Evolutionary conservation across 2,329 filamentous ascomycete species (phyloP).

Genomic region (Graphilbum sp.): DNA sequence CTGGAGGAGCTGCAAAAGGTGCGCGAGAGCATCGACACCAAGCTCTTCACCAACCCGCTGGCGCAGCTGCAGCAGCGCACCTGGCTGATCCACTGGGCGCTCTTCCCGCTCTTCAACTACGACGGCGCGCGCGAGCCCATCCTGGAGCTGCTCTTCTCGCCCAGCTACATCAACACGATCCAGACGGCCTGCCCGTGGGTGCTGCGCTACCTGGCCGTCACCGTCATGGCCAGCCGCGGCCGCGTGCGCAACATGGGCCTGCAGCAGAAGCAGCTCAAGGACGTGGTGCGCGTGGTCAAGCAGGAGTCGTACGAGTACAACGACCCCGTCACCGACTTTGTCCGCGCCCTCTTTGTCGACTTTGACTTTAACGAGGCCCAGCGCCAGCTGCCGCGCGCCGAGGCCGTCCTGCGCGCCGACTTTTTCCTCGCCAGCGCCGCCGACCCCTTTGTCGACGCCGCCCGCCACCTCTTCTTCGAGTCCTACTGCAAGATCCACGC

Average conservation of each 20-base stretch:
- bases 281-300: slow-evolving; percentile 84
- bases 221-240: slow-evolving; percentile 84
- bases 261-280: slow-evolving; percentile 98
- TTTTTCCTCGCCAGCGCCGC: slow-evolving; percentile 84
- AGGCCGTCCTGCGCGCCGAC: slow-evolving; percentile 80
- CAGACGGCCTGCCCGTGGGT: slow-evolving; percentile 97
- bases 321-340: slow-evolving; percentile 90
- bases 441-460: slow-evolving; percentile 84
- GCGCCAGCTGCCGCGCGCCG: slow-evolving; percentile 69
- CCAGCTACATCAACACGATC: slow-evolving; percentile 97
- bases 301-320: slow-evolving; percentile 97
- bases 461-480: slow-evolving; percentile 92
- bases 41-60: slow-evolving; percentile 89
- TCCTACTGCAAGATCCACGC: slow-evolving; percentile 99
- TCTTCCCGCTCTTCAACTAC: slow-evolving; percentile 98
- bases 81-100: slow-evolving; percentile 94
- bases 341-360: slow-evolving; percentile 86
- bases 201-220: slow-evolving; percentile 80
- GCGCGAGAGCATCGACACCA: slow-evolving; percentile 81
- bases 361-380: slow-evolving; percentile 97
- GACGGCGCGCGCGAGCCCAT: slow-evolving; percentile 79
- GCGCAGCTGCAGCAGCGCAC: slow-evolving; percentile 93
- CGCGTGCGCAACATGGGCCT: slow-evolving; percentile 64
- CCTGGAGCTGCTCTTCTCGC: slow-evolving; percentile 93
- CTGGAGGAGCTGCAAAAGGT: slow-evolving; percentile 85